Conservation (phyloP, 2,329 filamentous ascomycete species). For the Rutstroemia sp. region DNA sequence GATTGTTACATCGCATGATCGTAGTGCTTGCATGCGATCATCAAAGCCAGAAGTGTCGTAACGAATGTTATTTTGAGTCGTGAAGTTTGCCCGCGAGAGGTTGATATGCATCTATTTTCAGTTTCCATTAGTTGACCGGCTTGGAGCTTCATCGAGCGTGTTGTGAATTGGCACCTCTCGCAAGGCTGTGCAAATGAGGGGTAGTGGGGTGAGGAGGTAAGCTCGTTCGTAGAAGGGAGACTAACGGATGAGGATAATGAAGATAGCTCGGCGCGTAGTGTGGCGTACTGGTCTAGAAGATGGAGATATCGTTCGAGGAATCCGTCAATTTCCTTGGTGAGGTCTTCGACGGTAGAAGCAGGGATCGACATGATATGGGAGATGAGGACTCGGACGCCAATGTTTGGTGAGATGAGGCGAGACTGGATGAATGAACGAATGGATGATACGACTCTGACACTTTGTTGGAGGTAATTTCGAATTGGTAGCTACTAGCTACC, state of each 20-base stretch:
- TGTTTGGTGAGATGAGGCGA: neutral
- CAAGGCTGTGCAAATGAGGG: neutral
- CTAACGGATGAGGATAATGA: slow-evolving; percentile 38
- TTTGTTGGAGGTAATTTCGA: too few species aligned
- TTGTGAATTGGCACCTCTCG: neutral
- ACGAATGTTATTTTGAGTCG: slow-evolving; percentile 51
- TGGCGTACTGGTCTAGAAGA: slow-evolving; percentile 59
- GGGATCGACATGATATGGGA: neutral
- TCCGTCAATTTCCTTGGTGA: slow-evolving; percentile 1
- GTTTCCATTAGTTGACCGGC: neutral
- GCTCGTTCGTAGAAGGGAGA: slow-evolving; percentile 42
- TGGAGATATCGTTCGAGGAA: slow-evolving; percentile 45
- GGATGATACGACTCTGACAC: too few species aligned
- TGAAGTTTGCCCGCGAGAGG: slow-evolving; percentile 70
- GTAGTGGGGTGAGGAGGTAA: slow-evolving; percentile 33
- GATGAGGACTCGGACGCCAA: neutral
- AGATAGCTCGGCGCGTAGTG: slow-evolving; percentile 48
- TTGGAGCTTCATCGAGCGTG: neutral
- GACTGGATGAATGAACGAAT: neutral
- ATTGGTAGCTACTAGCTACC: too few species aligned
- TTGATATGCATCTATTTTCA: slow-evolving; percentile 20
- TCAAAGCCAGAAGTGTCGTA: slow-evolving; percentile 69
- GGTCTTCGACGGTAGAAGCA: neutral
- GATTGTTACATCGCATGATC: slow-evolving; percentile 35
- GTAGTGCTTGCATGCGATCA: slow-evolving; percentile 59